Evolutionary conservation across 768 basidiomycete genomes (phyloP), one percentile per base, ranked within the genome.

Genomic region (Pulveroboletus sp.): DNA sequence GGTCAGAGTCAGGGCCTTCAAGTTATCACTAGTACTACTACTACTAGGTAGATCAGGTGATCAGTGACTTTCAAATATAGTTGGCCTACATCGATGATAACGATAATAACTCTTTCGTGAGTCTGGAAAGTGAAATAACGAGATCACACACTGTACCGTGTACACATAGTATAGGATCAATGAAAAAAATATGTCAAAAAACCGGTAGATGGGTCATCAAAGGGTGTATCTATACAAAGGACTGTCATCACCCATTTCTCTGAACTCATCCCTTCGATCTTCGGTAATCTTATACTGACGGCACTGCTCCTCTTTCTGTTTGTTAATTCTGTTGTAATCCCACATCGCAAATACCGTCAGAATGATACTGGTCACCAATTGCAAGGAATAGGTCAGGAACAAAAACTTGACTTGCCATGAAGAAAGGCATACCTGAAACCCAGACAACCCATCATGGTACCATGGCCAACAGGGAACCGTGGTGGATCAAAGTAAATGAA

Each of bases 271-370:
- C 16, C n/a, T 31, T 6, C 33, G 45, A 9, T 32, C 21, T 13
- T 32, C 45, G 20, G 45, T 40, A 38, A 46, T 39, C 32, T 38
- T 39, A 12, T 46, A 46, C 12, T 32, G 37, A 23, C 45, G 37
- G 14, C 45, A 46, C 8, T 9, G 37, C 4, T 46, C 45, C 11
- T 17, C 17, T 12, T 39, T 46, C 11, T 21, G 37, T 31, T 36
- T 46, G n/a, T 46, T 46, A n/a, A 46, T 38, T n/a, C 45, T 27
- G 10, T 38, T 25, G 27, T 45, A 45, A 10, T 45, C 45, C 45
- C 36, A 45, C 37, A 46, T 46, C 3, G 45, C 45, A 14, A 46
- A 46, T 21, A 17, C 29, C 2, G 45, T 39, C 29, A 46, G 17
- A 29, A 17, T 7, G 16, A 17, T 5, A 10, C 39, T 40, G n/a